Evolutionary conservation across 1,139 yeast species (phyloP), one percentile per base, ranked within the genome.

Genomic region (Hansenula sp.): DNA sequence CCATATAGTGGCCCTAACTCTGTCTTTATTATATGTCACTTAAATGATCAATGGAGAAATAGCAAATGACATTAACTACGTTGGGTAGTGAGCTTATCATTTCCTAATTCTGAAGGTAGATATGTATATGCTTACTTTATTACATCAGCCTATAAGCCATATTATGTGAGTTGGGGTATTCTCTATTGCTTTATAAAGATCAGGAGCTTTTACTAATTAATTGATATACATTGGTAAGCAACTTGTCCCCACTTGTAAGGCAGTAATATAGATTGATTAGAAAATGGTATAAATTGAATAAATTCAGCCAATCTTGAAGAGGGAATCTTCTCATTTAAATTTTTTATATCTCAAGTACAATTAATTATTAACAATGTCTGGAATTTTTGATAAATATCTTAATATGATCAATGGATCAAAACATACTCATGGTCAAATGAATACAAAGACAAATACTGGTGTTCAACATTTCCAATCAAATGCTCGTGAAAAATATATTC

Each of bases 351-450:
- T 5, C 6, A 6, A 16, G 6, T 9, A 18, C 21, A 9, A 29
- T 9, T 12, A 13, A 19, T 4, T n/a, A 19, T 19, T 19, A 30
- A 25, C 25, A 33, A 33, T 53, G 57, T 53, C 57, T 9, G 57
- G 57, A 36, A 53, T 53, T 41, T 53, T 53, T 30, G 57, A 53
- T 39, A 52, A 52, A 36, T 53, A 53, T 39, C 29, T 53, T 14
- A 44, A 41, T 42, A 45, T 46, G 51, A 42, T 53, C 44, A 48
- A 48, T 41, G 47, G 47, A 19, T 40, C 48, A n/a, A 37, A 37
- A 26, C 42, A 34, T 32, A 45, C 43, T 6, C 42, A 36, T 38
- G 46, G 47, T 13, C 47, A 45, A 29, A 46, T 50, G 36, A 37
- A 46, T 38, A 46, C 53, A 2, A 47, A 41, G 26, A 39, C 49